These are phyloP conservation scores for Sporodiniella umbellata DNA, from an alignment of 371 early-diverging fungal species.

Conservation along the genomic window DNA sequence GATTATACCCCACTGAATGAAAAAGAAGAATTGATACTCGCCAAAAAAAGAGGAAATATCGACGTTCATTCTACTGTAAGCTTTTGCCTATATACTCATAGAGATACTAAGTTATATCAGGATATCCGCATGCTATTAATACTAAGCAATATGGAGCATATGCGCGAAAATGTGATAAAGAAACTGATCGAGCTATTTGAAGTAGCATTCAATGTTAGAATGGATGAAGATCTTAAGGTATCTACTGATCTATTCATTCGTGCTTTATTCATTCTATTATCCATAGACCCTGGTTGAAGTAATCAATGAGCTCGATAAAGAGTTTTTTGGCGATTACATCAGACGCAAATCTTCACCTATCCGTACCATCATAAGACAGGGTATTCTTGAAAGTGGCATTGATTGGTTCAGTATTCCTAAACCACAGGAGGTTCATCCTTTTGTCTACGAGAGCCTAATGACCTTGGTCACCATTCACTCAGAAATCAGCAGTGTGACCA, in stretches of 20 bases:
- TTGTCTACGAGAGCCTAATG: conserved; percentile 85
- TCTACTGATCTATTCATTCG: too few species aligned
- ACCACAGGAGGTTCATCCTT: conserved; percentile 82
- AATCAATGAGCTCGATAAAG: conserved; percentile 68
- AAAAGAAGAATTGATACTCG: conserved; percentile 33
- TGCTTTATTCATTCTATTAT: too few species aligned
- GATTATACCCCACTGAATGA: conserved; percentile 46
- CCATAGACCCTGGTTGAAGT: conserved; percentile 62
- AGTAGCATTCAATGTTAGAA: conserved; percentile 57
- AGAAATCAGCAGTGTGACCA: conserved; percentile 75
- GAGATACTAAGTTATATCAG: conserved; percentile 16
- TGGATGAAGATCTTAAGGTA: conserved; percentile 69
- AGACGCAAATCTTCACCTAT: conserved; percentile 70
- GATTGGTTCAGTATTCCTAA: conserved; percentile 79
- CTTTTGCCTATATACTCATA: background rate
- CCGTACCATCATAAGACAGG: conserved; percentile 67
- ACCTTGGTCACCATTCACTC: conserved; percentile 90
- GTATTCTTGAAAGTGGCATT: conserved; percentile 80
- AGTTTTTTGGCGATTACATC: conserved; percentile 82
- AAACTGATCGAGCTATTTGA: conserved; percentile 73
- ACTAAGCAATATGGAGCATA: conserved; percentile 75
- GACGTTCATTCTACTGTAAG: conserved; percentile 44
- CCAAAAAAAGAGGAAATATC: conserved; percentile 37
- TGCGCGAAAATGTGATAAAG: conserved; percentile 65
- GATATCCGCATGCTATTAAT: conserved; percentile 75